phyloP scores from a whole-genome alignment of 2,329 filamentous ascomycete genomes.

The Aspergillus quadrilineatus region DNA sequence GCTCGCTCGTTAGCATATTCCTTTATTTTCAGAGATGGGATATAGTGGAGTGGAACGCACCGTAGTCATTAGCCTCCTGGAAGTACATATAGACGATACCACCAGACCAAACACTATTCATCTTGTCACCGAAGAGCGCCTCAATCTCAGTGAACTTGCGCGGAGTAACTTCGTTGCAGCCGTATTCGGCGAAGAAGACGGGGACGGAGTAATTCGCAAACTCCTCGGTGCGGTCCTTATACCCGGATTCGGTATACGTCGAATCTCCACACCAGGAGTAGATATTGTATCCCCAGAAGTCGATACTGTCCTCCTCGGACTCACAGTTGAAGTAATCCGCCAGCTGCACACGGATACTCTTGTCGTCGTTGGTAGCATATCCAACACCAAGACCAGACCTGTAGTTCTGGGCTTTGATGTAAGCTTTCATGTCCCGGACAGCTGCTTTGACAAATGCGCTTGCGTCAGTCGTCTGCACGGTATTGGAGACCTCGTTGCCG shows the following conservation, averaged over 20 bases:
- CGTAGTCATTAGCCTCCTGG: conserved; percentile 84
- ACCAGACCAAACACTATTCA: conserved; percentile 84
- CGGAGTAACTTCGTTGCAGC: conserved; percentile 73
- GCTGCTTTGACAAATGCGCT: conserved; percentile 96
- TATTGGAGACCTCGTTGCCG: conserved; percentile 93
- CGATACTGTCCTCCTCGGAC: conserved; percentile 63
- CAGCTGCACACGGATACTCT: conserved; percentile 73
- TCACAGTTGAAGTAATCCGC: conserved; percentile 95
- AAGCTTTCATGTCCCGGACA: conserved; percentile 88
- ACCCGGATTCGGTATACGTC: conserved; percentile 72
- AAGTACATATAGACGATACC: conserved; percentile 99
- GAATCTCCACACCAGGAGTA: conserved; percentile 97
- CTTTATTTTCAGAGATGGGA: not conserved
- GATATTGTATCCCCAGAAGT: conserved; percentile 99
- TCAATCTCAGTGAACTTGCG: conserved; percentile 81
- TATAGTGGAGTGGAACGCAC: conserved; percentile 41
- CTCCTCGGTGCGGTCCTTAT: conserved; percentile 75
- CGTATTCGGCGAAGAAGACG: conserved; percentile 96
- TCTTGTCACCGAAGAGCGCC: conserved; percentile 73
- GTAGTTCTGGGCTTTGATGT: conserved; percentile 76
- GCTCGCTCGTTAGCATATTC: not conserved
- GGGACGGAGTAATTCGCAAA: conserved; percentile 87
- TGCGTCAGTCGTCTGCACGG: conserved; percentile 78
- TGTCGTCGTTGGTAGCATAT: conserved; percentile 92
- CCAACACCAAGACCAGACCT: conserved; percentile 75